phyloP scores from a whole-genome alignment of 495 filamentous ascomycete genomes.

The Lasiosphaeria ovina region DNA sequence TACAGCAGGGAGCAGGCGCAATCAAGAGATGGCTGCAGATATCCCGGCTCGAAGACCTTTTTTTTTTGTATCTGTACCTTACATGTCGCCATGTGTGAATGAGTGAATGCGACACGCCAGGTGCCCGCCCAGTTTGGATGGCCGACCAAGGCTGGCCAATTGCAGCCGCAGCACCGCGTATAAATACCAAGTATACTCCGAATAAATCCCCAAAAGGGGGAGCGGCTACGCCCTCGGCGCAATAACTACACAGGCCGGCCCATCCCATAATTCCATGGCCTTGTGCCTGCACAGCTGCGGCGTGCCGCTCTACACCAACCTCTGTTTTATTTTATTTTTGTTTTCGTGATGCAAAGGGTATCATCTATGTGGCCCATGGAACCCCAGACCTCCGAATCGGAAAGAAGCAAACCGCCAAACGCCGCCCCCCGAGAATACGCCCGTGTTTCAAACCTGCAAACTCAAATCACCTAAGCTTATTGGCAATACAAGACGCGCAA shows the following conservation, averaged over 20 bases:
- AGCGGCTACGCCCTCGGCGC: too few relatives aligned
- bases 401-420: slow-evolving; percentile 6
- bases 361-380: slow-evolving; percentile 18
- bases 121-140: too few relatives aligned
- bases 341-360: slow-evolving; percentile 21
- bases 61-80: too few relatives aligned
- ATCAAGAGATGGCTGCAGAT: background rate
- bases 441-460: slow-evolving; percentile 13
- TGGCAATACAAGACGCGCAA: background rate
- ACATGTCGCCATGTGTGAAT: too few relatives aligned
- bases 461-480: background rate
- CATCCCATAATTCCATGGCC: too few relatives aligned
- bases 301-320: background rate
- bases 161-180: too few relatives aligned
- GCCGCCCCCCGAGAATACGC: background rate
- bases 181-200: too few relatives aligned
- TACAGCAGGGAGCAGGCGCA: background rate
- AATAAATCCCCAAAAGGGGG: too few relatives aligned
- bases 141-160: too few relatives aligned
- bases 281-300: background rate
- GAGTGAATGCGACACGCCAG: too few relatives aligned
- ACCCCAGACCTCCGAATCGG: background rate
- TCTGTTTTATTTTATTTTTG: background rate
- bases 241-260: too few relatives aligned
- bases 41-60: background rate